Percentiles rank a stretch among this genome's conserved stretches.
Evolutionary conservation across 805 yeast species (phyloP).

Genomic region (Barnettozyma botsteinii): DNA sequence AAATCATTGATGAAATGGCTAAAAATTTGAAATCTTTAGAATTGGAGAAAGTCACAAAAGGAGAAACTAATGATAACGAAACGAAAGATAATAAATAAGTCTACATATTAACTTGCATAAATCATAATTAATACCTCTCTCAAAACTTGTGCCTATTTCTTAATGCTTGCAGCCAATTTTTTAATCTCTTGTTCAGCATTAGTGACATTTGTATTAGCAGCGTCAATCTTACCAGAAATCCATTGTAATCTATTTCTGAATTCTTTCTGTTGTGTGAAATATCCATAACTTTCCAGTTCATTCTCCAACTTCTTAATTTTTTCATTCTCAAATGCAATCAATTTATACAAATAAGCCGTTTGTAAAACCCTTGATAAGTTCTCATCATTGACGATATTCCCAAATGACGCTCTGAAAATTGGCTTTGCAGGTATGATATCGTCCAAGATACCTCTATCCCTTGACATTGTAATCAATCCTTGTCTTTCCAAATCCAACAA

Average conservation of each 20-base stretch:
- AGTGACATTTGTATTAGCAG: slow-evolving; percentile 46
- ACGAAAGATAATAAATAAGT: background rate
- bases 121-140: background rate
- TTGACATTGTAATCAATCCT: slow-evolving; percentile 65
- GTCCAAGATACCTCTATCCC: slow-evolving; percentile 69
- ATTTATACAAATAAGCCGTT: slow-evolving; percentile 47
- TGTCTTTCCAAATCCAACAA: slow-evolving; percentile 70
- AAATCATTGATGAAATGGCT: background rate
- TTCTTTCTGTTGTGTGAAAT: slow-evolving; percentile 44
- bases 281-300: slow-evolving; percentile 58
- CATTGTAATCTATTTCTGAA: slow-evolving; percentile 61
- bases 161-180: slow-evolving; percentile 25
- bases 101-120: background rate
- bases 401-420: slow-evolving; percentile 73
- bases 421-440: slow-evolving; percentile 80
- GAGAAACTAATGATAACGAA: background rate
- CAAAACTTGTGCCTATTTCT: background rate
- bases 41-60: slow-evolving; percentile 1
- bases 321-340: slow-evolving; percentile 53
- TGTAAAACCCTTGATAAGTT: slow-evolving; percentile 58
- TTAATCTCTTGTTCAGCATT: slow-evolving; percentile 41
- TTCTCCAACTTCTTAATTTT: slow-evolving; percentile 63
- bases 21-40: slow-evolving; percentile 3
- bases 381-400: slow-evolving; percentile 51
- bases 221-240: slow-evolving; percentile 59